Percentiles rank a stretch among this genome's conserved stretches.
Evolutionary conservation across 108 stramenopile species (phyloP).

Genomic region (Fragilariopsis cylindrus): DNA sequence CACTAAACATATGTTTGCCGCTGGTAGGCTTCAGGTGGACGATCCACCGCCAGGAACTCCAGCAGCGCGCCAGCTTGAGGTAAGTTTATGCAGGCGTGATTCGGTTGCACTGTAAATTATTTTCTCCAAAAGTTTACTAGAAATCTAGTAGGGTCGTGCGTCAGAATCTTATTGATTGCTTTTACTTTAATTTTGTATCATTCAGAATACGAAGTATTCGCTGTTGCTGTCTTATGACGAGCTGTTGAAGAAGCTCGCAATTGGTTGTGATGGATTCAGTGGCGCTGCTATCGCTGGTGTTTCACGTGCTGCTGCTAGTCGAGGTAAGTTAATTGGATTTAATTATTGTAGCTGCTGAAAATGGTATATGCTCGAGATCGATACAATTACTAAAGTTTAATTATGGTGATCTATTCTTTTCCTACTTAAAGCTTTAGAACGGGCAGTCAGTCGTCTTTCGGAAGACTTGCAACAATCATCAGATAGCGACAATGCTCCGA

Average conservation of each 20-base stretch:
- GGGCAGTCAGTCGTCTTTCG: slow-evolving; percentile 65
- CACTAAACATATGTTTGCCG: slow-evolving; percentile 67
- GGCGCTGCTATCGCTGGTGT: slow-evolving; percentile 83
- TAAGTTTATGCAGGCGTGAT: slow-evolving; percentile 6
- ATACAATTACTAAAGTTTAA: no score
- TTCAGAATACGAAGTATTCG: slow-evolving; percentile 5
- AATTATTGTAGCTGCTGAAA: no score
- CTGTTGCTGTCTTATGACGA: slow-evolving; percentile 39
- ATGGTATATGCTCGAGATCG: slow-evolving; percentile 12
- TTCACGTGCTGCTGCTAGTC: slow-evolving; percentile 79
- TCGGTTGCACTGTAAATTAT: neutral
- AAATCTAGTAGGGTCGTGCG: neutral
- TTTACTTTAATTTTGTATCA: neutral
- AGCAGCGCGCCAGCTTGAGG: slow-evolving; percentile 35
- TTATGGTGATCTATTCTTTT: no score
- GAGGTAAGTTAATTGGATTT: neutral
- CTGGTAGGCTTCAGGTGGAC: slow-evolving; percentile 69
- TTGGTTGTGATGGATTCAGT: slow-evolving; percentile 72
- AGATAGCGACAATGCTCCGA: slow-evolving; percentile 10
- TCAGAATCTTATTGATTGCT: neutral
- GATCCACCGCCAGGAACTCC: slow-evolving; percentile 67
- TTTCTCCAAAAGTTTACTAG: neutral
- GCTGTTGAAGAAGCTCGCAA: slow-evolving; percentile 57
- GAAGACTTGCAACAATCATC: slow-evolving; percentile 3
- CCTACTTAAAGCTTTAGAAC: slow-evolving; percentile 43